These are phyloP conservation scores for Claviceps paspali DNA, from an alignment of 2,329 filamentous ascomycete genomes.

Conservation along the genomic window DNA sequence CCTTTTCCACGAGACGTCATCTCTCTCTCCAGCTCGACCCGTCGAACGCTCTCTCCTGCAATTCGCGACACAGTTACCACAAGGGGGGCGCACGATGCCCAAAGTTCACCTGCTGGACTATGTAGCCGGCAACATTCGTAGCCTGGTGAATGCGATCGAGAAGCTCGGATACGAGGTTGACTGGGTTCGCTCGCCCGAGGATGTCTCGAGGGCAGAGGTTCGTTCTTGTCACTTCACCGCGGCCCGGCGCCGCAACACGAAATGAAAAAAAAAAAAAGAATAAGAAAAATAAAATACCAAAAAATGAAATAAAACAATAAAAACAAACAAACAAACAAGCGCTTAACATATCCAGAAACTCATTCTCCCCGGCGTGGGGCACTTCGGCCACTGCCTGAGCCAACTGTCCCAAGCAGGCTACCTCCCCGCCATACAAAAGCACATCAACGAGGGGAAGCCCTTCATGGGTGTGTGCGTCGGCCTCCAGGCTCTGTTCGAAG, in stretches of 20 bases:
- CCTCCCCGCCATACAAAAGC: constrained; percentile 62
- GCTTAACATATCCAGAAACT: constrained; percentile 75
- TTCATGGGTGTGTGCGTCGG: constrained; percentile 98
- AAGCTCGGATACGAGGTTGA: constrained; percentile 85
- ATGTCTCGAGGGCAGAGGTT: constrained; percentile 75
- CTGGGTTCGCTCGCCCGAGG: constrained; percentile 76
- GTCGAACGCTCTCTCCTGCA: not conserved
- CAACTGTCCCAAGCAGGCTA: constrained; percentile 74
- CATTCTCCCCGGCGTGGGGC: constrained; percentile 89
- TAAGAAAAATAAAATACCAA: not conserved
- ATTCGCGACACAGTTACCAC: too few relatives aligned
- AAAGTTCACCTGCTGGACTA: constrained; percentile 72
- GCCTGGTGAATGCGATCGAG: constrained; percentile 93
- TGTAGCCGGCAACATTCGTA: constrained; percentile 90
- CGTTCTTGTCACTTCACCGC: constrained; percentile 5
- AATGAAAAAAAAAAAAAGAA: not conserved
- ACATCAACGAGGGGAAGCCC: constrained; percentile 83
- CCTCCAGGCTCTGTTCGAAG: constrained; percentile 75
- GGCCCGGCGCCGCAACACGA: too few relatives aligned
- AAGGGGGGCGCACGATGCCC: constrained; percentile 39
- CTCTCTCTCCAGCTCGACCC: too few relatives aligned
- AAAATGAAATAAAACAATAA: too few relatives aligned
- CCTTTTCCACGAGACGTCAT: too few relatives aligned
- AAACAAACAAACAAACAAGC: too few relatives aligned
- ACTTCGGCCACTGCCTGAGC: constrained; percentile 89